Evolutionary conservation across 805 yeast species (phyloP).

Genomic region (Babjeviella inositovora): DNA sequence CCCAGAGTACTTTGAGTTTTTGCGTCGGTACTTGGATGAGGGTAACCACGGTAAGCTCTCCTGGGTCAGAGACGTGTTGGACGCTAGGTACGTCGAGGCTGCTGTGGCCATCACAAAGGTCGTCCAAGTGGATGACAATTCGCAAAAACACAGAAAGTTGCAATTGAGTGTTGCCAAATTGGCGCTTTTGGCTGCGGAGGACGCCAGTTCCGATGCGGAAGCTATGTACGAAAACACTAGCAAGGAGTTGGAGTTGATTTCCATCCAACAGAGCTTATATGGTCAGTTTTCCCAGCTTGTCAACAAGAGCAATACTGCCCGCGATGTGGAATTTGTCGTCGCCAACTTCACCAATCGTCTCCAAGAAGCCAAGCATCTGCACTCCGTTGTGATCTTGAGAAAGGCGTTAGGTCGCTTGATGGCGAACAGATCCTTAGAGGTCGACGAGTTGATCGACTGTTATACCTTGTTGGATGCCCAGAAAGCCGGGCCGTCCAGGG

Average conservation of each 20-base stretch:
- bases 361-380: slow-evolving; percentile 6
- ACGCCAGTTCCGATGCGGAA: slow-evolving; percentile 3
- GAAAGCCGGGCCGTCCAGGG: slow-evolving; percentile 7
- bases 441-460: slow-evolving; percentile 31
- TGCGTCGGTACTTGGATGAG: slow-evolving; percentile 34
- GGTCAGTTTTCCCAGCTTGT: no score
- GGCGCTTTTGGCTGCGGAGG: slow-evolving; percentile 28
- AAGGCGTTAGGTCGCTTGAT: slow-evolving; percentile 12
- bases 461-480: slow-evolving; percentile 26
- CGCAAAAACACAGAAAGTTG: slow-evolving; percentile 28
- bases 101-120: slow-evolving; percentile 25
- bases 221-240: slow-evolving; percentile 26
- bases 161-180: slow-evolving; percentile 63
- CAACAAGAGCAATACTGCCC: no score
- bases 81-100: slow-evolving; percentile 32
- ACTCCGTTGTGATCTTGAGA: slow-evolving; percentile 4
- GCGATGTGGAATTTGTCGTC: no score
- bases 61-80: slow-evolving; percentile 57
- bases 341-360: slow-evolving; percentile 5
- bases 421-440: slow-evolving; percentile 17
- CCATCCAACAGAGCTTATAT: slow-evolving; percentile 28
- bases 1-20: slow-evolving; percentile 27
- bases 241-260: slow-evolving; percentile 24
- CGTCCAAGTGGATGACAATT: slow-evolving; percentile 20
- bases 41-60: slow-evolving; percentile 34